Base-by-base conservation (phyloP, 2,329 filamentous ascomycete species). In the Nigrospora osmanthi region DNA sequence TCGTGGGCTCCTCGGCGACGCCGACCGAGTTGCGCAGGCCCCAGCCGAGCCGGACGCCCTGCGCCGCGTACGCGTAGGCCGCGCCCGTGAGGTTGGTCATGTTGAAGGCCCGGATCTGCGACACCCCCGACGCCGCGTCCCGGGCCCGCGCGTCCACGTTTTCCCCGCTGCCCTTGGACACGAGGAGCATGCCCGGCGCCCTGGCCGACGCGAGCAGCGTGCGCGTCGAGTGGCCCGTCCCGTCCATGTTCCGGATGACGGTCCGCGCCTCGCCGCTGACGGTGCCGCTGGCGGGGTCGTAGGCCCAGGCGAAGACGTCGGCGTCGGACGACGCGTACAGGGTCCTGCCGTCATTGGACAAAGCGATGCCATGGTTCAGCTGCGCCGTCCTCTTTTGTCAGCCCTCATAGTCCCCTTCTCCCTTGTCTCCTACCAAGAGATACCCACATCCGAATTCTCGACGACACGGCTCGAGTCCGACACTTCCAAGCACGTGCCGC, bases 21-120 rank as follows among this genome's bases (percentile, higher is more conserved):
- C 84, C 85, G 6, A 87, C 83, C 1, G 81, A 81, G 59, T 89
- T 89, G 32, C 83, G 73, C 43, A 89, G 68, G 10, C 85, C 85
- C 83, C 83, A 89, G 14, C 83, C 76, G 2, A 80, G 62, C 1
- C 74, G 54, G 7, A 56, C 49, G 3, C 75, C 75, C n/a, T 76
- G 48, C 63, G 64, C 52, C 34, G 72, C 67, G 40, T 70, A 80
- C 50, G 75, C 63, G 57, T 2, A 53, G 35, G 38, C 52, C 46
- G 36, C 55, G 30, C 17, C 48, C 30, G 45, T 53, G 35, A 38
- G 64, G 32, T 46, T 61, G 47, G 40, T 58, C 49, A 69, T 49
- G 57, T 75, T 65, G 54, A 73, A 76, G 37, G 77, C 78, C 48
- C 81, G 82, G 55, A 89, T 75, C 47, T 51, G 49, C 32, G 49